phyloP scores from a whole-genome alignment of 352 stramenopile species.

The Globisporangium lucens region DNA sequence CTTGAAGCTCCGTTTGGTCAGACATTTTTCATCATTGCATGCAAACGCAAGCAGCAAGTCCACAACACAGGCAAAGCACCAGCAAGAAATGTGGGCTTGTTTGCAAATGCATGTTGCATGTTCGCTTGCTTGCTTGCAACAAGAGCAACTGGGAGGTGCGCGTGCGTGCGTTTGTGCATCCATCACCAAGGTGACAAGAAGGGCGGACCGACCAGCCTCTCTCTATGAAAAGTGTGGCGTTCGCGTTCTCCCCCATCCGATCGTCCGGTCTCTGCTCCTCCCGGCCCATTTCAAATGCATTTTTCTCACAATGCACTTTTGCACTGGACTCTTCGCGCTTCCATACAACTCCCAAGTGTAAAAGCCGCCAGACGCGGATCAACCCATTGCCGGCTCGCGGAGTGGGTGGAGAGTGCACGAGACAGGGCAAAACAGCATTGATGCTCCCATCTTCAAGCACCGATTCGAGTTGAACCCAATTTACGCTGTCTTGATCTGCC shows the following conservation, averaged over 20 bases:
- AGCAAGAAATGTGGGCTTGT: neutral
- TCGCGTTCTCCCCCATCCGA: neutral
- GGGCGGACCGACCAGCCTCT: slow-evolving; percentile 8
- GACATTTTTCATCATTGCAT: too few species aligned
- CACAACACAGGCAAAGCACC: neutral
- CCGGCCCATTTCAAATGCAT: neutral
- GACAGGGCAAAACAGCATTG: neutral
- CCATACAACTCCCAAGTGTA: slow-evolving; percentile 5
- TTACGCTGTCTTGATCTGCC: slow-evolving; percentile 4
- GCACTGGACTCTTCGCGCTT: slow-evolving; percentile 11
- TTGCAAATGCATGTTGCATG: neutral
- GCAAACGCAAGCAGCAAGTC: too few species aligned
- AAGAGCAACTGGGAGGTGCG: slow-evolving; percentile 4
- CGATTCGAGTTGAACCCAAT: slow-evolving; percentile 6
- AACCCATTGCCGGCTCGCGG: slow-evolving; percentile 8
- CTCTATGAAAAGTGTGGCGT: neutral
- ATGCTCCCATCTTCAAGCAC: slow-evolving; percentile 15
- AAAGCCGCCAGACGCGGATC: neutral
- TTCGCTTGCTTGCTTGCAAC: neutral
- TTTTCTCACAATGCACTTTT: slow-evolving; percentile 12
- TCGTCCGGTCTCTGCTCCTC: neutral
- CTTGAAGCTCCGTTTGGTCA: neutral
- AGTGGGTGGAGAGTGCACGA: neutral
- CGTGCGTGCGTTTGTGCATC: slow-evolving; percentile 16
- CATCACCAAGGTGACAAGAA: slow-evolving; percentile 8